Conservation (phyloP, 2,329 filamentous ascomycete genomes). For the Teratosphaeria nubilosa region DNA sequence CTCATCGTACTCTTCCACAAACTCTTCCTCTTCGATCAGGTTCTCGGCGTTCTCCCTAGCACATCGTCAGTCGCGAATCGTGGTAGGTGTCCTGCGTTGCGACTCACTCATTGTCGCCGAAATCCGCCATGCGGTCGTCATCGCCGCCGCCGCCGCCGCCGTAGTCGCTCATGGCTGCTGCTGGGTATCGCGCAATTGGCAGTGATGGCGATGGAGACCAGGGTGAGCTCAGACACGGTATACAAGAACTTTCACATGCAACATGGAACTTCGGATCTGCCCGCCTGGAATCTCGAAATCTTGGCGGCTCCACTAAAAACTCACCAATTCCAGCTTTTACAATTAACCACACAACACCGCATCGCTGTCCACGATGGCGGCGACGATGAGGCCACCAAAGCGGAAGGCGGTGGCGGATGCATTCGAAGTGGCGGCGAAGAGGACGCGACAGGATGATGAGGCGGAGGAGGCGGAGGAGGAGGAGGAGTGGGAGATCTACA, state of each 20-base stretch:
- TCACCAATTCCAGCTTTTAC: background rate
- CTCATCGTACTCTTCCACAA: constrained; percentile 44
- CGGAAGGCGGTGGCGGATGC: background rate
- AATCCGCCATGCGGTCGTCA: constrained; percentile 27
- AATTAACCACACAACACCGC: background rate
- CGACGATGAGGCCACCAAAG: background rate
- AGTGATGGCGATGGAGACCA: background rate
- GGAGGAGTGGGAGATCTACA: background rate
- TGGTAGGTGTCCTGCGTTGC: background rate
- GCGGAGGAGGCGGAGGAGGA: background rate
- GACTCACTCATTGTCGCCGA: constrained; percentile 24
- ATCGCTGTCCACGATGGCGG: background rate
- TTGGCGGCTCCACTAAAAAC: background rate
- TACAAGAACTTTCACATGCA: constrained; percentile 4
- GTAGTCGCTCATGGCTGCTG: constrained; percentile 33
- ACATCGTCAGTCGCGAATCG: background rate
- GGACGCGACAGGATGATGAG: background rate
- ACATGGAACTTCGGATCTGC: background rate
- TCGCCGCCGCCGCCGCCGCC: constrained; percentile 32
- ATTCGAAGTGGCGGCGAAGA: background rate
- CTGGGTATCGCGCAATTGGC: background rate
- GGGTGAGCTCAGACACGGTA: too few relatives aligned
- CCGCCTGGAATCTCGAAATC: background rate
- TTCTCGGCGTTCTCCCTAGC: constrained; percentile 27
- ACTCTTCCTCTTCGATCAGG: constrained; percentile 39